Evolutionary conservation across 805 yeast genomes (phyloP).

Genomic region (Myxozyma vanderwaltii): DNA sequence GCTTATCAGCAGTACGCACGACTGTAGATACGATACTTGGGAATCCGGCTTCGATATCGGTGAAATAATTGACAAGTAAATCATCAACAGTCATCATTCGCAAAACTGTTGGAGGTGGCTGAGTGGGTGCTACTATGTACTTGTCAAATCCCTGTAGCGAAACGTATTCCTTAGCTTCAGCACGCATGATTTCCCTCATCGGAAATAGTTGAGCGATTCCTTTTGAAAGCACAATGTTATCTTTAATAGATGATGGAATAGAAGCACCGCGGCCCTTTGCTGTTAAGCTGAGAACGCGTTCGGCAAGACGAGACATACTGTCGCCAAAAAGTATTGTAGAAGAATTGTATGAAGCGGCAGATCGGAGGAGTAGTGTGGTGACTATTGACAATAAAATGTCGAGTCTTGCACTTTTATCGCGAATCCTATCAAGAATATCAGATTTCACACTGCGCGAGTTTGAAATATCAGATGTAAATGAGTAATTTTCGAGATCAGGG

Average conservation of each 20-base stretch:
- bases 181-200: conserved; percentile 67
- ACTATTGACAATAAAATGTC: conserved; percentile 58
- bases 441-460: conserved; percentile 40
- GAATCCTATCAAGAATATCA: conserved; percentile 47
- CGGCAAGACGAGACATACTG: conserved; percentile 82
- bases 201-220: conserved; percentile 61
- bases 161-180: conserved; percentile 65
- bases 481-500: conserved; percentile 9
- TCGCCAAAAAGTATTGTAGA: conserved; percentile 71
- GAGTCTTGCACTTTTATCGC: conserved; percentile 57
- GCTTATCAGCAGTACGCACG: conserved; percentile 81
- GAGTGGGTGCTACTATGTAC: conserved; percentile 39
- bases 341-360: conserved; percentile 52
- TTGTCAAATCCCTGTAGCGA: conserved; percentile 47
- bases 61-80: conserved; percentile 71
- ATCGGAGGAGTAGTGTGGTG: conserved; percentile 50
- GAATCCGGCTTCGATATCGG: conserved; percentile 70
- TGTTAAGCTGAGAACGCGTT: conserved; percentile 72
- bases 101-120: conserved; percentile 48
- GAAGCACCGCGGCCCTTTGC: conserved; percentile 84
- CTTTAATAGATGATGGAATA: conserved; percentile 48
- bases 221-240: not conserved
- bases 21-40: conserved; percentile 92
- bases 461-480: not conserved
- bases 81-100: conserved; percentile 82